Conservation (phyloP, 164 flowering plant genomes). For the Piper longum region DNA sequence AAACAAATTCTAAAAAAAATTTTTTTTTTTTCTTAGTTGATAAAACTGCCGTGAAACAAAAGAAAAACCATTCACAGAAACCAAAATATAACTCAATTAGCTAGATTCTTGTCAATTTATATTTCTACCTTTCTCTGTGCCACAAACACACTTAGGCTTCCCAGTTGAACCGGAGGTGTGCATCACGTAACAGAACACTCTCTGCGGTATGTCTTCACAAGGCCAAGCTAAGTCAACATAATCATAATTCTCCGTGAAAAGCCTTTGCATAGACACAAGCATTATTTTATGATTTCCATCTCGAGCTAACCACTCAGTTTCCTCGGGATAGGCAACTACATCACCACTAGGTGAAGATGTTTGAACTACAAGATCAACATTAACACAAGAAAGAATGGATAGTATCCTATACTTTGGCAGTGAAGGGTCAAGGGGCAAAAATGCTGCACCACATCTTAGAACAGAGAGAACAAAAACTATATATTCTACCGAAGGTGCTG, state of each 20-base stretch:
- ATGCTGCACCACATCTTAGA: constrained; percentile 74
- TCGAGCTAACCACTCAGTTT: constrained; percentile 33
- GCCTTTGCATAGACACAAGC: constrained; percentile 27
- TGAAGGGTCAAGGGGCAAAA: constrained; percentile 74
- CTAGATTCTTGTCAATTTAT: neutral
- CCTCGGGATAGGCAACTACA: constrained; percentile 11
- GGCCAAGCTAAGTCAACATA: constrained; percentile 28
- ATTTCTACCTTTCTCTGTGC: constrained; percentile 65
- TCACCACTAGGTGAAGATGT: constrained; percentile 15
- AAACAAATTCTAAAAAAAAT: too few relatives aligned
- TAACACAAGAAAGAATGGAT: constrained; percentile 40
- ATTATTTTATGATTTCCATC: constrained; percentile 26
- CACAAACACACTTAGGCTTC: constrained; percentile 85
- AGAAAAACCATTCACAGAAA: neutral
- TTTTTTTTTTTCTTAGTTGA: too few relatives aligned
- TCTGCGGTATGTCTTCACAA: constrained; percentile 33
- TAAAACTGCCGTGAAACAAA: neutral
- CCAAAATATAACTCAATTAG: neutral
- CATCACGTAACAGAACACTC: constrained; percentile 67
- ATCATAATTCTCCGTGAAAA: constrained; percentile 5
- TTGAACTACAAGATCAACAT: constrained; percentile 37
- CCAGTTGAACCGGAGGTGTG: constrained; percentile 96
- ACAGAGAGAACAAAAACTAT: constrained; percentile 63
- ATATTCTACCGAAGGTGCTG: constrained; percentile 73
- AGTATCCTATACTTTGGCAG: constrained; percentile 69